Base-by-base conservation (phyloP, 371 early-diverging fungal genomes). In the Mucor racemosus region DNA sequence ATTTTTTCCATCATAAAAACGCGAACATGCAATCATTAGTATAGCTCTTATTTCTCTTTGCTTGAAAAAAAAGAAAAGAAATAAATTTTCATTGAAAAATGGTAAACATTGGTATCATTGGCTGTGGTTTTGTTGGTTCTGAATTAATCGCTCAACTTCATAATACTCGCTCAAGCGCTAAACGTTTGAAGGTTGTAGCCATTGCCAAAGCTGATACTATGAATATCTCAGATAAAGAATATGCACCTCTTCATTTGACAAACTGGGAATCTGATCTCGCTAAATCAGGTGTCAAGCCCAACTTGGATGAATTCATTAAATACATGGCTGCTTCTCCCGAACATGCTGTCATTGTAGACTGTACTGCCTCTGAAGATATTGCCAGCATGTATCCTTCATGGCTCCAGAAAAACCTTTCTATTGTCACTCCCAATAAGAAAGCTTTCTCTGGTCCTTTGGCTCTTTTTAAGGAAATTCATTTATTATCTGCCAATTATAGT, bases 371-470 rank as follows among this genome's bases (percentile, higher is more conserved):
- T 72, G 89, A 92, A 60, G 67, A 76, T 15, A 84, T 97, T 17
- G 95, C 96, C 36, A 74, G 77, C 15, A 78, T 79, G 64, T 98
- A 98, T 76, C 94, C 95, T 33, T 50, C 72, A n/a, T 95, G 93
- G 92, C 78, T 97, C 48, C 65, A 80, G 44, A 73, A 75, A 35
- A 93, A 95, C 15, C 76, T 95, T 62, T 91, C 92, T 65, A 78
- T 98, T 36, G 96, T 97, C 55, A 97, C 99, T 7, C 96, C 98
- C 57, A 98, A 98, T 91, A 98, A 98, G 84, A 97, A 97, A 86
- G 97, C 86, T 6, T 97, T 97, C 79, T 91, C 94, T 3, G 90
- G 92, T 35, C 77, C 86, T 48, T 57, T 90, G 34, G 63, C 68
- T 14, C 76, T 94, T 33, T 97, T 86, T 82, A 84, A 88, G 57